Evolutionary conservation across 306 rosid species (phyloP), one percentile per base, ranked within the genome.

Genomic region (Begonia fuchsioides): DNA sequence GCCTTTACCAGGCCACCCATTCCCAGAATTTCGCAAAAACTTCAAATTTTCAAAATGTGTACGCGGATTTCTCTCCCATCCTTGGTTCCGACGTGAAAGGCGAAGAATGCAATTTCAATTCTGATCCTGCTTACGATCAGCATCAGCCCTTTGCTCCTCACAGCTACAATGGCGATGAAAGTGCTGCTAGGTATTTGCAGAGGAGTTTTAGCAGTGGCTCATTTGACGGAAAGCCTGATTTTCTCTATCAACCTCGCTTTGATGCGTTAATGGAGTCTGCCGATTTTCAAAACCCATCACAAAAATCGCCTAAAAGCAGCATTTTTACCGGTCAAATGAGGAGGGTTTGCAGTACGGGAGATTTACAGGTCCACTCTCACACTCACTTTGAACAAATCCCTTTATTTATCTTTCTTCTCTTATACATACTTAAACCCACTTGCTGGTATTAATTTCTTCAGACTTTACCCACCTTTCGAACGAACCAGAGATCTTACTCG

Each of bases 331-430:
- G 73, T 1, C 78, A 87, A 67, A 61, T n/a, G n/a, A n/a, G n/a
- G n/a, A n/a, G n/a, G n/a, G n/a, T n/a, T n/a, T n/a, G n/a, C n/a
- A n/a, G n/a, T 77, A 57, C 94, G 7, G 78, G 93, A 51, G 94
- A 83, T 66, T 80, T 84, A 58, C 94, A 84, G 76, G 97, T 84
- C 3, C 15, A 19, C 9, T 11, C 44, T 17, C 44, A 2, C 44
- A 1, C 44, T 12, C n/a, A 5, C 11, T 40, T 5, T 40, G 11
- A 40, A 1, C 44, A 40, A 40, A 9, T 40, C 44, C 11, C n/a
- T 10, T 40, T 1, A n/a, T 40, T 40, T 40, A 2, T 19, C 26
- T 19, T 19, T 19, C 26, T 19, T 19, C 26, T 19, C 26, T 19
- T 19, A 19, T 19, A 4, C 2, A 19, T 2, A 19, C 4, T 19